A percentile compares a stretch with the other conserved stretches of the same genome.
Conservation (phyloP, 257 asterid species). For the Petunia secreta region DNA sequence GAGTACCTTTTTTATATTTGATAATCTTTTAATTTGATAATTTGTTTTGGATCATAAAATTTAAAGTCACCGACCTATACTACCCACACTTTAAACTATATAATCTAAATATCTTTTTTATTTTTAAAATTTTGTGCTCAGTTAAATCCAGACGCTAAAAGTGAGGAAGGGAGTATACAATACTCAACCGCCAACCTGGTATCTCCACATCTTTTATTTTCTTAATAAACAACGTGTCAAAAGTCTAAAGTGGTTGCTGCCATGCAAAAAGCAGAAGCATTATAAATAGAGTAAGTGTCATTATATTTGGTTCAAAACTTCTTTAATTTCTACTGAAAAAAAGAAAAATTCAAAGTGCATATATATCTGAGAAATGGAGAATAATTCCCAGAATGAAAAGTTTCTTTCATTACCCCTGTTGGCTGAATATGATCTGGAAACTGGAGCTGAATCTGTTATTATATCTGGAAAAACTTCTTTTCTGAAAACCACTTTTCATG, state of each 20-base stretch:
- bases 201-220: background rate
- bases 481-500: background rate
- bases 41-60: too few relatives aligned
- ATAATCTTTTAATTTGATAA: too few relatives aligned
- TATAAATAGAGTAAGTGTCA: background rate
- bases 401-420: background rate
- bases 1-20: too few relatives aligned
- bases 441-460: background rate
- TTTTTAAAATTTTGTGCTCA: too few relatives aligned
- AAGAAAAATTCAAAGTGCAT: background rate
- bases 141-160: too few relatives aligned
- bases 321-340: too few relatives aligned
- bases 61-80: too few relatives aligned
- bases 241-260: background rate
- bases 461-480: background rate
- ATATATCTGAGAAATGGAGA: background rate
- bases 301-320: background rate
- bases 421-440: background rate
- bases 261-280: background rate
- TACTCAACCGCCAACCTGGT: background rate
- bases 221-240: background rate
- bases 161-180: background rate
- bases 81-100: too few relatives aligned
- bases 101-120: too few relatives aligned
- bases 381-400: background rate